Conservation (phyloP, 2,329 filamentous ascomycete species). For the Dactylellina parvicollis region DNA sequence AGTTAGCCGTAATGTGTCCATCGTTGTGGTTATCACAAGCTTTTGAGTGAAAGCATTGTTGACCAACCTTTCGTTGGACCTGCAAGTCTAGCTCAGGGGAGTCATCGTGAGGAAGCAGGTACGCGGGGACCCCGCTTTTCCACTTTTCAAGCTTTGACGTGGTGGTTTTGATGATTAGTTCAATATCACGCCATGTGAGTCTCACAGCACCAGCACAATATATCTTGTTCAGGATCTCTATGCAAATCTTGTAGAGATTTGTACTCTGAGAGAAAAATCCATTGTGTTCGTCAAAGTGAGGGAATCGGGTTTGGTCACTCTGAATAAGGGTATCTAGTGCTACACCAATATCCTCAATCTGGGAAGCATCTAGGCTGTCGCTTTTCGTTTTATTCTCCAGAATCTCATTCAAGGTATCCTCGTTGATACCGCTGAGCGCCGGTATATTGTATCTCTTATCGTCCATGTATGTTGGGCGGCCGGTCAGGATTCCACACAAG, state of each 20-base stretch:
- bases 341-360: neutral
- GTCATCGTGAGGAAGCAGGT: conserved; percentile 22
- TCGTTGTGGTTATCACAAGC: conserved; percentile 21
- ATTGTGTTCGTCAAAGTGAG: conserved; percentile 36
- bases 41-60: conserved; percentile 16
- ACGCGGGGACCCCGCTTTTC: conserved; percentile 27
- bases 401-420: conserved; percentile 33
- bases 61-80: conserved; percentile 49
- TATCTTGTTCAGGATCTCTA: conserved; percentile 55
- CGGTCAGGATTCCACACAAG: conserved; percentile 57
- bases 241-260: conserved; percentile 56
- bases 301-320: conserved; percentile 4
- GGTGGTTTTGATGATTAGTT: conserved; percentile 50
- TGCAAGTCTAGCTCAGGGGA: conserved; percentile 25
- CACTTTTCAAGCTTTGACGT: conserved; percentile 39
- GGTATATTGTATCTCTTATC: conserved; percentile 40
- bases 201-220: conserved; percentile 57
- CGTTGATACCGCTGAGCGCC: conserved; percentile 34
- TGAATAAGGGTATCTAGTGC: conserved; percentile 11
- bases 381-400: conserved; percentile 10
- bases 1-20: conserved; percentile 35
- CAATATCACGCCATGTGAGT: conserved; percentile 57
- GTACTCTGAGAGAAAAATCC: conserved; percentile 57
- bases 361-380: neutral
- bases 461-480: conserved; percentile 57